Conservation (phyloP, 1,284 basidiomycete species). For the Rhodotorula mucilaginosa region DNA sequence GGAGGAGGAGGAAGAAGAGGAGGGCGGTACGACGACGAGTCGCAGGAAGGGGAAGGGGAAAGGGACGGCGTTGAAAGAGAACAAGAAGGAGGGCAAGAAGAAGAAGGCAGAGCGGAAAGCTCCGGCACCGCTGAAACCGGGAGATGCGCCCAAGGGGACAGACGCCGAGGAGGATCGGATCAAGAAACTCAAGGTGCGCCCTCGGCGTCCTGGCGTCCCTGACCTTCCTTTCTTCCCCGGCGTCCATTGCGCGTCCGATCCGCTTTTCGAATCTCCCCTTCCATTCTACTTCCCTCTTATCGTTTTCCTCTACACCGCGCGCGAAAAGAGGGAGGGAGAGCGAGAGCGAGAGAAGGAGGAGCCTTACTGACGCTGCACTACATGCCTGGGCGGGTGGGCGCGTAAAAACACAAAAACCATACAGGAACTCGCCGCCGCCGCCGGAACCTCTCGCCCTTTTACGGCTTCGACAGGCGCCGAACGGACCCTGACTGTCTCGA, state of each 20-base stretch:
- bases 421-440: constrained; percentile 12
- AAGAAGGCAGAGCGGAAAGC: constrained; percentile 7
- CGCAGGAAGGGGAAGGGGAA: background rate
- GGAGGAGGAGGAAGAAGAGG: background rate
- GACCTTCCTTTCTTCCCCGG: too few relatives aligned
- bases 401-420: too few relatives aligned
- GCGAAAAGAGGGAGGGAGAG: background rate
- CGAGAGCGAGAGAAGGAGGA: background rate
- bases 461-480: constrained; percentile 27
- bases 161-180: constrained; percentile 24
- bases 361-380: background rate
- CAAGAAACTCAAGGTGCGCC: constrained; percentile 27
- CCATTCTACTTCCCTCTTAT: background rate
- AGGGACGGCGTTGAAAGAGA: background rate
- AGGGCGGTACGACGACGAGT: background rate
- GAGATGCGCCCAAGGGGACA: constrained; percentile 19
- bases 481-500: constrained; percentile 8
- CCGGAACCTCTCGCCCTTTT: constrained; percentile 13
- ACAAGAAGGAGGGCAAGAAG: background rate
- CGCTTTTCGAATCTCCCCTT: background rate
- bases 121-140: constrained; percentile 11
- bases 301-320: background rate
- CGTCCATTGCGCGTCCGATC: too few relatives aligned
- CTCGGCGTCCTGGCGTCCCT: too few relatives aligned
- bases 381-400: too few relatives aligned